A percentile compares a stretch with the other conserved stretches of the same genome.
phyloP scores from a whole-genome alignment of 2,329 filamentous ascomycete species.

The Plectosphaerella sp. region DNA sequence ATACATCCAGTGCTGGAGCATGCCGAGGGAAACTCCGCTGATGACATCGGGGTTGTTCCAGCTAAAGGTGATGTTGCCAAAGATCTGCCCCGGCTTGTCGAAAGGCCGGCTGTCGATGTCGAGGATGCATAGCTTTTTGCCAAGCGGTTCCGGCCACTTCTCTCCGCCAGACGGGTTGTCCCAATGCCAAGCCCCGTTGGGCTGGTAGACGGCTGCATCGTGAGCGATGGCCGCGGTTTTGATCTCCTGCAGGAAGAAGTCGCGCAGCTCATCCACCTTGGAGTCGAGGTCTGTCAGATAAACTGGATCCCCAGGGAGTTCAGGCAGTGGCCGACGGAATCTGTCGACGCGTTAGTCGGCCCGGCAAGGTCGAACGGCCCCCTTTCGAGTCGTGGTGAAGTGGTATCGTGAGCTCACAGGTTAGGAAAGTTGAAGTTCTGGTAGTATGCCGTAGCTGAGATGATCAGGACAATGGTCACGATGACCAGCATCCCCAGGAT shows the following conservation, averaged over 20 bases:
- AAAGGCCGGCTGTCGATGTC: conserved; percentile 38
- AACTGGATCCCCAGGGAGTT: background rate
- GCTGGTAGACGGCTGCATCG: conserved; percentile 18
- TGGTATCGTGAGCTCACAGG: conserved; percentile 11
- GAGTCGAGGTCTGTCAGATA: background rate
- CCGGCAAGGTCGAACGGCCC: too few species aligned
- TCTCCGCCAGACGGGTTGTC: conserved; percentile 18
- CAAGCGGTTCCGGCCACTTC: conserved; percentile 27
- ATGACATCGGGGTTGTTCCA: conserved; percentile 27
- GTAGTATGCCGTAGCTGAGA: conserved; percentile 26
- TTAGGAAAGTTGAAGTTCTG: conserved; percentile 18
- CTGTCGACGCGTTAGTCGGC: too few species aligned
- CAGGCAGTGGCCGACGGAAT: too few species aligned
- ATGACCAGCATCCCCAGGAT: conserved; percentile 21
- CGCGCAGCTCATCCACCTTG: conserved; percentile 16
- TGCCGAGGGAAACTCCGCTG: conserved; percentile 31
- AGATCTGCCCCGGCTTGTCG: conserved; percentile 27
- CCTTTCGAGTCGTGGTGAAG: background rate
- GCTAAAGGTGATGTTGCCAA: conserved; percentile 25
- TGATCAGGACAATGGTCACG: conserved; percentile 25
- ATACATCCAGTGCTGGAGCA: conserved; percentile 41
- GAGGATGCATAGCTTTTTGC: conserved; percentile 37
- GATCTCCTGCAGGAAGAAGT: conserved; percentile 26
- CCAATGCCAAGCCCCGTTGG: conserved; percentile 26
- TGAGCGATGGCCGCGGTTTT: conserved; percentile 22